Evolutionary conservation across 192 early-diverging fungal species (phyloP), one percentile per base, ranked within the genome.

Genomic region (Linderina pennispora): DNA sequence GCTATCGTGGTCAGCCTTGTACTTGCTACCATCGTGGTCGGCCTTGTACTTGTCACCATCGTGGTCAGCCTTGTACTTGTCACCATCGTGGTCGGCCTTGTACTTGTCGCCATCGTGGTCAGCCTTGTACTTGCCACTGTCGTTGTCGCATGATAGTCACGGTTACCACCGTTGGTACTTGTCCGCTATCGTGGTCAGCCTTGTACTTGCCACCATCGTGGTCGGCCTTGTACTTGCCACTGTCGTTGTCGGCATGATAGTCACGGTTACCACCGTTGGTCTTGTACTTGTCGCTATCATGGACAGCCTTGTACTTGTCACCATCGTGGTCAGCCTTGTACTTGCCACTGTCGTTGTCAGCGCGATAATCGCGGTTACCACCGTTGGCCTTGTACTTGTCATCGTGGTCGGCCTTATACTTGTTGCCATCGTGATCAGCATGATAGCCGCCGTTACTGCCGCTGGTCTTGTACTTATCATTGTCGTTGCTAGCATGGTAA

Each of bases 71-170:
- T 39, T 26, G 19, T 11, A n/a, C n/a, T n/a, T n/a, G n/a, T n/a
- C n/a, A n/a, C n/a, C n/a, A n/a, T n/a, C n/a, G n/a, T n/a, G n/a
- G n/a, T n/a, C n/a, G n/a, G n/a, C n/a, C n/a, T n/a, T n/a, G n/a
- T n/a, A n/a, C n/a, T n/a, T n/a, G n/a, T n/a, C n/a, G n/a, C n/a
- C 13, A 18, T 38, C 44, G 23, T 40, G 21, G 32, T 37, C 49
- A 11, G 13, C 36, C 4, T 44, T 37, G 4, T 58, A 14, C 26
- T 23, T 28, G 26, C 31, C 17, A 44, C 22, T 36, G 34, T 8
- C 33, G 28, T 44, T 44, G 31, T 32, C 10, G 28, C 33, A n/a
- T n/a, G n/a, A n/a, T n/a, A n/a, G n/a, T n/a, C n/a, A n/a, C n/a
- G n/a, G n/a, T n/a, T n/a, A n/a, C n/a, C n/a, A n/a, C n/a, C n/a